Evolutionary conservation across 352 stramenopile species (phyloP).

Genomic region (Pythium brassicae): DNA sequence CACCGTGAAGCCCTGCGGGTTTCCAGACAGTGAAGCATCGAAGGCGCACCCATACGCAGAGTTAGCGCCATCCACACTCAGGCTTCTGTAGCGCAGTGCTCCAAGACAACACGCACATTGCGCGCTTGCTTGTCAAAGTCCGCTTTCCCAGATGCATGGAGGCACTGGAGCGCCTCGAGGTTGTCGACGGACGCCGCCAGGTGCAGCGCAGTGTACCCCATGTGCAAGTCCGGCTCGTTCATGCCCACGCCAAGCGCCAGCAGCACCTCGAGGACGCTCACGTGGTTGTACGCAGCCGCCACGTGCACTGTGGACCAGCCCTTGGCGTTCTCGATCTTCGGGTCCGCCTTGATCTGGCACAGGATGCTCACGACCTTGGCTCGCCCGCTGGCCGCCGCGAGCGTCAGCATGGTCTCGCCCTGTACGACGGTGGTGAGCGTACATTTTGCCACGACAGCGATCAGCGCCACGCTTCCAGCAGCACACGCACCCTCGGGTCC

Average conservation of each 20-base stretch:
- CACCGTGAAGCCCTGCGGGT: conserved; percentile 40
- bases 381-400: conserved; percentile 44
- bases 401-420: conserved; percentile 73
- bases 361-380: conserved; percentile 52
- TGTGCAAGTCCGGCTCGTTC: conserved; percentile 30
- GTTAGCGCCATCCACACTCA: background rate
- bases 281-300: conserved; percentile 51
- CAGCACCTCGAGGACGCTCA: conserved; percentile 39
- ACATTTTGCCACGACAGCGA: no score
- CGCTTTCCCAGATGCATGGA: conserved; percentile 32
- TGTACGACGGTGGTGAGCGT: conserved; percentile 12
- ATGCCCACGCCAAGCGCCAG: conserved; percentile 38
- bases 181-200: conserved; percentile 53
- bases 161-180: conserved; percentile 36
- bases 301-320: conserved; percentile 61
- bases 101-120: conserved; percentile 17
- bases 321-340: conserved; percentile 60
- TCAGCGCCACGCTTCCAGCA: background rate
- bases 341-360: conserved; percentile 59
- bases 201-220: conserved; percentile 62
- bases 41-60: no score
- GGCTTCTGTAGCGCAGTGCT: no score
- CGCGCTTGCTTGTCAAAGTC: conserved; percentile 43
- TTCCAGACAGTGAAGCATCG: background rate
- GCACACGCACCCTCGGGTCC: conserved; percentile 36